Base-by-base conservation (phyloP, 2,329 filamentous ascomycete genomes). In the Epichloe scottii region DNA sequence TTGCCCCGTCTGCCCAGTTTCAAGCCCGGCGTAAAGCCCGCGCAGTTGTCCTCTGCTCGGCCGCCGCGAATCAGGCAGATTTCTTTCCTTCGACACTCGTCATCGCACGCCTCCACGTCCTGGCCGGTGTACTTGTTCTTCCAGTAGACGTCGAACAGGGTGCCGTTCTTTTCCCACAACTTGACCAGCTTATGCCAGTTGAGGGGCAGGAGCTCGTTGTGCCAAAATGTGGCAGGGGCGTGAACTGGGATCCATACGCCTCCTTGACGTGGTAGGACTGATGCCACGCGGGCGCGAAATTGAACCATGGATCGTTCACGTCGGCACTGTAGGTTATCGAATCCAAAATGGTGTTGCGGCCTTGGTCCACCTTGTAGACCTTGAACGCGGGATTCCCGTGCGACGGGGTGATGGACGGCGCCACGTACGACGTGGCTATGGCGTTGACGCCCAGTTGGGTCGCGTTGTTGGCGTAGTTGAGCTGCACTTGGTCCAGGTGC, bases 361-460 rank as follows among this genome's bases (percentile, higher is more conserved):
- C 69, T 0, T 77, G 72, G 57, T 81, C 77, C 51, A 81, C 69
- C 21, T 73, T 68, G 63, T 81, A 79, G 39, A 81, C 69, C 44
- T 76, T 73, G 63, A 81, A 81, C 2, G 76, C 70, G 1, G 78
- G 74, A 53, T 75, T 71, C 23, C 74, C 77, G 2, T 71, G 75
- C 1, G 68, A 77, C 0, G 77, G 78, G 8, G 75, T 76, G 57
- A 80, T 63, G 1, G 72, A 75, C 2, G 76, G 75, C 1, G 69
- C 70, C 38, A 80, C 69, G 58, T 78, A 80, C 4, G 73, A 75
- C n/a, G 72, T 66, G 33, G 69, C 69, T 8, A 67, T 62, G 1
- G 77, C 77, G 45, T 68, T 72, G 5, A 64, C 57, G 42, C 66
- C 66, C 2, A 60, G 66, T 11, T 65, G 71, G 23, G 63, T 57